Percentiles rank a stretch among this genome's conserved stretches.
phyloP scores from a whole-genome alignment of 495 filamentous ascomycete species.

The Aspergillus baeticus region DNA sequence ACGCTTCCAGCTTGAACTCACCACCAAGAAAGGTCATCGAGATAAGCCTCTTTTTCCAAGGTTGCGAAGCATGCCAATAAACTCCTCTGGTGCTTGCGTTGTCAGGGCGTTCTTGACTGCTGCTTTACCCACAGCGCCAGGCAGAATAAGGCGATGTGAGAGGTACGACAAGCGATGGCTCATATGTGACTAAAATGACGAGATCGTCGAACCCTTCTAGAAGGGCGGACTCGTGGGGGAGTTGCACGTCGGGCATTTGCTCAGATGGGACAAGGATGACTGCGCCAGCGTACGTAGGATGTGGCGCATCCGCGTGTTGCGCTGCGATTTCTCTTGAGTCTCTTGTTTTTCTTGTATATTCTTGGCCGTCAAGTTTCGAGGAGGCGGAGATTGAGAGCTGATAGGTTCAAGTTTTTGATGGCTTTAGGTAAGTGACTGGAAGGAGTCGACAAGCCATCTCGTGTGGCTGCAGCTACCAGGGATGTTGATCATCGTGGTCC shows the following conservation, averaged over 20 bases:
- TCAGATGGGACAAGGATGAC: neutral
- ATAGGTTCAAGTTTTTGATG: too few species aligned
- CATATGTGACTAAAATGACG: constrained; percentile 13
- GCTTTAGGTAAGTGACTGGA: too few species aligned
- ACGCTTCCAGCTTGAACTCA: neutral
- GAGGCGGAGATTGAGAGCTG: too few species aligned
- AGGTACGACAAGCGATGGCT: constrained; percentile 2
- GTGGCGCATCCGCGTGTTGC: too few species aligned
- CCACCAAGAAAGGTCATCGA: constrained; percentile 1
- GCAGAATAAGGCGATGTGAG: constrained; percentile 1
- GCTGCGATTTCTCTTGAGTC: too few species aligned
- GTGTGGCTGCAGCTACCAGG: too few species aligned
- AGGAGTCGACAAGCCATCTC: too few species aligned
- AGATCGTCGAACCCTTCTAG: constrained; percentile 2
- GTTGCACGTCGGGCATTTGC: too few species aligned
- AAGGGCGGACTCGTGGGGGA: neutral
- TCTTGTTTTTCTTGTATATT: too few species aligned
- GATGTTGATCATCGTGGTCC: neutral
- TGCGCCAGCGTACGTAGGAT: neutral
- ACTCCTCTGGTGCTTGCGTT: neutral
- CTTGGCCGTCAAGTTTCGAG: too few species aligned
- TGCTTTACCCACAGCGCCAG: neutral
- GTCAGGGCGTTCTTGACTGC: constrained; percentile 3
- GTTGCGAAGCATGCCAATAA: constrained; percentile 4
- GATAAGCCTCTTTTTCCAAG: constrained; percentile 6